Conservation (phyloP, 805 yeast species). For the Kuraishia cidri region DNA sequence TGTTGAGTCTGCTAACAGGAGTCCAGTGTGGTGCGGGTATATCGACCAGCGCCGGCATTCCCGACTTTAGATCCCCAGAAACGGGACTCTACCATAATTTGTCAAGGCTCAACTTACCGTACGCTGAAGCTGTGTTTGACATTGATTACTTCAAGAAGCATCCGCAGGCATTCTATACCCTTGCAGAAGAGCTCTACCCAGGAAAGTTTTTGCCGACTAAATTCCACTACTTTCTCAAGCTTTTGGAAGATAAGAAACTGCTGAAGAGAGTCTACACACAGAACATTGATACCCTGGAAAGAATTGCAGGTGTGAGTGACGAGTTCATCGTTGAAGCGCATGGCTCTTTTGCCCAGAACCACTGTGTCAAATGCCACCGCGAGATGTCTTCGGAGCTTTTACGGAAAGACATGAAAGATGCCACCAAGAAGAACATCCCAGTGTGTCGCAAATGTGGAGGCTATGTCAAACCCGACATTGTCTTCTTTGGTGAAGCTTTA, state of each 20-base stretch:
- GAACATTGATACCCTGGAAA: conserved; percentile 87
- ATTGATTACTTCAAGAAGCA: conserved; percentile 66
- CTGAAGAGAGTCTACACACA: conserved; percentile 79
- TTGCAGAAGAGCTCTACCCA: conserved; percentile 83
- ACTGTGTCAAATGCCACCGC: conserved; percentile 67
- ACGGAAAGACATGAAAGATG: conserved; percentile 25
- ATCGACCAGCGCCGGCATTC: conserved; percentile 90
- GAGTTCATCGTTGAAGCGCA: conserved; percentile 81
- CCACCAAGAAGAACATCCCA: conserved; percentile 31
- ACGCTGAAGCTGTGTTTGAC: conserved; percentile 94
- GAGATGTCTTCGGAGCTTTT: conserved; percentile 42
- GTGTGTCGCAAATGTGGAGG: conserved; percentile 62
- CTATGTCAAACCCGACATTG: conserved; percentile 86
- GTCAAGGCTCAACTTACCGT: conserved; percentile 67
- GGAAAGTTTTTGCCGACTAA: conserved; percentile 79
- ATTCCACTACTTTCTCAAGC: conserved; percentile 65
- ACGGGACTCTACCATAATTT: conserved; percentile 86
- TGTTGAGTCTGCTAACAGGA: background rate
- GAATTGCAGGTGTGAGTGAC: conserved; percentile 67
- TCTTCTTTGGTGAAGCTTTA: conserved; percentile 85
- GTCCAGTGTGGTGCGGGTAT: conserved; percentile 78
- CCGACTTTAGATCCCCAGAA: conserved; percentile 87
- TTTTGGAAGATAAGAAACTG: conserved; percentile 54
- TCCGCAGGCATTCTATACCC: conserved; percentile 78
- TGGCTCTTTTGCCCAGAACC: conserved; percentile 83